Conservation (phyloP, 768 basidiomycete genomes). For the Termitomyces sp. region DNA sequence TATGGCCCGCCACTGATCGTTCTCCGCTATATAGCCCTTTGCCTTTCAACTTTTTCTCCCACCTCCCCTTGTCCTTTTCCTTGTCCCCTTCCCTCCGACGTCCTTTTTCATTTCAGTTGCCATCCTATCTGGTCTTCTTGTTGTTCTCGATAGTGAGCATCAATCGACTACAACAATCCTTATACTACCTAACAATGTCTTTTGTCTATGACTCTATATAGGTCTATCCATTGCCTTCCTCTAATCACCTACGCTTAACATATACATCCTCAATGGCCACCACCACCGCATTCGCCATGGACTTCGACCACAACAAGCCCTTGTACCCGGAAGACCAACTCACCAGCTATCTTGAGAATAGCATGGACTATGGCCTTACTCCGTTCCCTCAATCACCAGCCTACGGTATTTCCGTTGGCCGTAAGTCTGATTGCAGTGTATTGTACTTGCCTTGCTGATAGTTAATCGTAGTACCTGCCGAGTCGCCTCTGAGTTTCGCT, state of each 20-base stretch:
- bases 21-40: slow-evolving; percentile 24
- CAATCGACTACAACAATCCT: slow-evolving; percentile 25
- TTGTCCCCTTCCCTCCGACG: slow-evolving; percentile 29
- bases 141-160: slow-evolving; percentile 26
- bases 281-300: slow-evolving; percentile 37
- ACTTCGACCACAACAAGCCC: slow-evolving; percentile 50
- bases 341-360: slow-evolving; percentile 50
- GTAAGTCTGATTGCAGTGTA: slow-evolving; percentile 40
- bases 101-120: slow-evolving; percentile 40
- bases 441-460: slow-evolving; percentile 15
- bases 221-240: slow-evolving; percentile 24
- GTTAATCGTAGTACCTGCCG: slow-evolving; percentile 47
- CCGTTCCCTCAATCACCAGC: slow-evolving; percentile 60
- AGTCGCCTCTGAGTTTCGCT: slow-evolving; percentile 65
- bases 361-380: slow-evolving; percentile 60
- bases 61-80: slow-evolving; percentile 23
- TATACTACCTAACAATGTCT: slow-evolving; percentile 24
- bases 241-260: not conserved
- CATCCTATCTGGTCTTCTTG: slow-evolving; percentile 22
- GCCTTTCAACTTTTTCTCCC: slow-evolving; percentile 23
- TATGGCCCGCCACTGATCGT: slow-evolving; percentile 19
- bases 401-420: slow-evolving; percentile 63
- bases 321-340: slow-evolving; percentile 42
- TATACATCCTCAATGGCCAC: slow-evolving; percentile 18
- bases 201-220: slow-evolving; percentile 21